Evolutionary conservation across 371 early-diverging fungal genomes (phyloP), one percentile per base, ranked within the genome.

Genomic region (Smittium mucronatum): DNA sequence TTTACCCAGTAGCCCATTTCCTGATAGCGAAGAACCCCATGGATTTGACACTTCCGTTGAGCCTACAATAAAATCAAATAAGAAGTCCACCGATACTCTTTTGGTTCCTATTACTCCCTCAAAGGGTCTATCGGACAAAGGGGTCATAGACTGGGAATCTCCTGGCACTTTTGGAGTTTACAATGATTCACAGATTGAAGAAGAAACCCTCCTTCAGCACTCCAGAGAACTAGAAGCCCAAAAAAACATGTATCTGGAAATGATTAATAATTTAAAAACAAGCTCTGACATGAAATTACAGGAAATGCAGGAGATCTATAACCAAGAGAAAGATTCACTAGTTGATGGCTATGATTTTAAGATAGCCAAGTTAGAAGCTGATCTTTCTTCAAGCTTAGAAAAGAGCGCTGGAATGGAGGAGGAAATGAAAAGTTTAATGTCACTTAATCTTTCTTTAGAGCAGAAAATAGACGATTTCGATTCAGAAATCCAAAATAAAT

Each of bases 181-280:
- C 28, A 59, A 59, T n/a, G 59, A 59, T 59, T 16, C 26, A 28
- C 25, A 59, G 5, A n/a, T 59, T 15, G 59, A 59, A 28, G 26
- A 59, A 16, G 47, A 47, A 47, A 47, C 47, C 21, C 5, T 11
- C 47, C 11, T 47, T 47, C 47, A 47, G 21, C 47, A 47, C 21
- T 47, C 47, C 21, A 47, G 47, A 59, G 59, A 59, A 59, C 59
- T 59, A 2, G 59, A 59, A 28, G 59, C 59, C 11, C 59, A 59
- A 59, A 59, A 59, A 59, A 59, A 59, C 59, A 59, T 59, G 59
- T 59, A 59, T 26, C 26, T 59, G 5, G 59, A 59, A 16, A 59
- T 59, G n/a, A 59, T 59, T n/a, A 59, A 59, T 5, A 16, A 11
- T n/a, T n/a, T 28, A 59, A 28, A 59, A 59, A 5, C 2, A 16